A percentile compares a stretch with the other conserved stretches of the same genome.
These are phyloP conservation scores for Ilyonectria robusta DNA, from an alignment of 2,329 filamentous ascomycete species.

Conservation along the genomic window DNA sequence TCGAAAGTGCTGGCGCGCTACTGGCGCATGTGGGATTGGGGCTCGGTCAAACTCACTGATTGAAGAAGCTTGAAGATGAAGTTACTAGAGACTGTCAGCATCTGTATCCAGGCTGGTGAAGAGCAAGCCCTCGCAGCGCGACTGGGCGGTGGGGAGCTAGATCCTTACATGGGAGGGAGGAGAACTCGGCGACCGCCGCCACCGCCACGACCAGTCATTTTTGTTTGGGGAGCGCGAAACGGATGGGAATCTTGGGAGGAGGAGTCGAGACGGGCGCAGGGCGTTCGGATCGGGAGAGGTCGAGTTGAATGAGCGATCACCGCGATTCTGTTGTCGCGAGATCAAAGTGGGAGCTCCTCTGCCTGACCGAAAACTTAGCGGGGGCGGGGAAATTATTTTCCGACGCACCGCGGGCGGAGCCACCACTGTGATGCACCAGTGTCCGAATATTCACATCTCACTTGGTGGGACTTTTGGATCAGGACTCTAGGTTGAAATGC, in stretches of 20 bases:
- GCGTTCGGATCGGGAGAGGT: conserved; percentile 15
- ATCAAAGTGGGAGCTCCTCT: conserved; percentile 43
- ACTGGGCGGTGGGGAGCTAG: conserved; percentile 25
- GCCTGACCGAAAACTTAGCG: conserved; percentile 43
- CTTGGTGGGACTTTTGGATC: too few species aligned
- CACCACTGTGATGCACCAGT: background rate
- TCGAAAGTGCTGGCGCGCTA: conserved; percentile 23
- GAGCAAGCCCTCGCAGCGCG: conserved; percentile 35
- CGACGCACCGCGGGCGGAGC: conserved; percentile 1
- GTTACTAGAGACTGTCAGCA: conserved; percentile 56
- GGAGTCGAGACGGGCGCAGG: conserved; percentile 9
- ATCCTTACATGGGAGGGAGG: conserved; percentile 67
- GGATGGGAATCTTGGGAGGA: background rate
- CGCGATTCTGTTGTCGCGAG: conserved; percentile 45
- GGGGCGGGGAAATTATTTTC: conserved; percentile 38
- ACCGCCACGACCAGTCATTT: conserved; percentile 72
- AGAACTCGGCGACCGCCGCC: conserved; percentile 73
- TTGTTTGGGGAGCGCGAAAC: conserved; percentile 31
- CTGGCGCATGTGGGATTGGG: conserved; percentile 1
- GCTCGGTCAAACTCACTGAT: conserved; percentile 54
- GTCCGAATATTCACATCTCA: too few species aligned
- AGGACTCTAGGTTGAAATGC: too few species aligned
- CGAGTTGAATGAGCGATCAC: conserved; percentile 36
- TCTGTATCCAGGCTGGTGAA: background rate
- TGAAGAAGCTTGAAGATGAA: conserved; percentile 83